These are phyloP conservation scores for Herpetospermum pedunculosum DNA, from an alignment of 306 rosid genomes.

Conservation along the genomic window DNA sequence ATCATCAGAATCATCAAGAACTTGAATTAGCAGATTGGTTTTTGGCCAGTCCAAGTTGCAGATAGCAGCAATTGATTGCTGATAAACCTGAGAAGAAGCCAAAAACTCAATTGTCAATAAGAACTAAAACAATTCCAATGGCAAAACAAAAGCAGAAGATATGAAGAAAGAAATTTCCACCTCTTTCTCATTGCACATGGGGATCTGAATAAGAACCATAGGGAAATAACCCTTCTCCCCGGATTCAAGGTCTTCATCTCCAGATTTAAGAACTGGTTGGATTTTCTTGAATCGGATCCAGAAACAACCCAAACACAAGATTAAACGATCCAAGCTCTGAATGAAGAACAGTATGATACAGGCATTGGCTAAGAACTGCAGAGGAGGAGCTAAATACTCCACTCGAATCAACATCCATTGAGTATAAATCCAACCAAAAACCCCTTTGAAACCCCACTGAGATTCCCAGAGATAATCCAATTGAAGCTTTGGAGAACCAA, in stretches of 20 bases:
- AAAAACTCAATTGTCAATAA: not conserved
- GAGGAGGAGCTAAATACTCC: constrained; percentile 74
- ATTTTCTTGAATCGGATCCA: constrained; percentile 73
- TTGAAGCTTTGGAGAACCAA: constrained; percentile 33
- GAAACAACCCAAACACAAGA: constrained; percentile 79
- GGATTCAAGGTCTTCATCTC: constrained; percentile 50
- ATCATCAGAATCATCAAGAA: constrained; percentile 90
- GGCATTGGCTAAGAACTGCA: constrained; percentile 58
- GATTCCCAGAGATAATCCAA: constrained; percentile 40
- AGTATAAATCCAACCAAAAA: constrained; percentile 50
- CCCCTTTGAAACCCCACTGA: constrained; percentile 36
- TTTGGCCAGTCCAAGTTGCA: constrained; percentile 90
- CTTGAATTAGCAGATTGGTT: constrained; percentile 54
- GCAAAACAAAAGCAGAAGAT: constrained; percentile 4
- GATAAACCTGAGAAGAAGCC: constrained; percentile 50
- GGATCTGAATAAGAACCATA: constrained; percentile 90
- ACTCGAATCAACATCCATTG: constrained; percentile 60
- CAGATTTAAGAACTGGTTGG: constrained; percentile 52
- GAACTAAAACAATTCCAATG: not conserved
- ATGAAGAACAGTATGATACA: constrained; percentile 59
- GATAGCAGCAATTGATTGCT: constrained; percentile 76
- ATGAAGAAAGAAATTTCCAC: constrained; percentile 15
- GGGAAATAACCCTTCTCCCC: constrained; percentile 63
- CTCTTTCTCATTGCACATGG: constrained; percentile 94
- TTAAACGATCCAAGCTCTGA: constrained; percentile 72